Evolutionary conservation across 1,139 yeast species (phyloP).

Genomic region (Zygotorulaspora mrakii): DNA sequence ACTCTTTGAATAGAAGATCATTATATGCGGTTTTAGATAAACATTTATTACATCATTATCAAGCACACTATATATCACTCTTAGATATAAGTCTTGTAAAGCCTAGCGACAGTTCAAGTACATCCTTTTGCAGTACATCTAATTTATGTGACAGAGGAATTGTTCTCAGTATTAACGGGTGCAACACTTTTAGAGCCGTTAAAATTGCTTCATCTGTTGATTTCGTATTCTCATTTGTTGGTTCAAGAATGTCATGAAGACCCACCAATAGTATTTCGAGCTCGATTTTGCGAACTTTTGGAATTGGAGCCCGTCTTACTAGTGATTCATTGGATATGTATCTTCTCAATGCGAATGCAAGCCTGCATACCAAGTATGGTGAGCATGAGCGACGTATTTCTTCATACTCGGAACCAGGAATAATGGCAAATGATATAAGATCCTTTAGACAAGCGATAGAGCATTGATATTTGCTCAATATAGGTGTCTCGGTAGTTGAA

Average conservation of each 20-base stretch:
- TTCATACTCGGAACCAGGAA: constrained; percentile 18
- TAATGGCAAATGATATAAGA: constrained; percentile 39
- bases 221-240: constrained; percentile 15
- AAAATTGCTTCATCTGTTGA: constrained; percentile 10
- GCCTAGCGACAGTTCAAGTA: constrained; percentile 30
- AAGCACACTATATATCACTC: neutral
- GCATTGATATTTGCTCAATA: constrained; percentile 41
- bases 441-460: constrained; percentile 50
- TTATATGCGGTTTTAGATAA: neutral
- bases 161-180: constrained; percentile 41
- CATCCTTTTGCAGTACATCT: constrained; percentile 31
- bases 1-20: neutral
- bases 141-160: constrained; percentile 37
- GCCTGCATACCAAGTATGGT: constrained; percentile 46
- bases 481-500: constrained; percentile 43
- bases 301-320: constrained; percentile 50
- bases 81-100: constrained; percentile 26
- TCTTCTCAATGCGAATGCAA: constrained; percentile 49
- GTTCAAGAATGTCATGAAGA: constrained; percentile 31
- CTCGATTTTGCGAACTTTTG: constrained; percentile 51
- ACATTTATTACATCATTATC: neutral
- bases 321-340: constrained; percentile 51
- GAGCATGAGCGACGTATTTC: constrained; percentile 28
- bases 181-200: constrained; percentile 26
- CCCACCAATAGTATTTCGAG: constrained; percentile 40